Evolutionary conservation across 345 rosid genomes (phyloP).

Genomic region (Alliaria petiolata): DNA sequence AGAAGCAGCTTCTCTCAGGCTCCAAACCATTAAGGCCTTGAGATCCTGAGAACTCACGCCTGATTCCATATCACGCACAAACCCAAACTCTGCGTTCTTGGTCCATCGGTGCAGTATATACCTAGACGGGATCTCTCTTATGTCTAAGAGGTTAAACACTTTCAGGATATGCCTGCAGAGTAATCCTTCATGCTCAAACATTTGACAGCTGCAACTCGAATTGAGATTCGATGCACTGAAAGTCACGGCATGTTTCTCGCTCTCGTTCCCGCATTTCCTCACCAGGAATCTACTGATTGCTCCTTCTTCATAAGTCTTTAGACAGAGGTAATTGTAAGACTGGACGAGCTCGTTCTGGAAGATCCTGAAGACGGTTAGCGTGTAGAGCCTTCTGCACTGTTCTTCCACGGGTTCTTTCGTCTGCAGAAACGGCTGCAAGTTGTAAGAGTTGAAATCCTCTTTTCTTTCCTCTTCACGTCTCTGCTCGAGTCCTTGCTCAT

Average conservation of each 20-base stretch:
- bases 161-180: slow-evolving; percentile 77
- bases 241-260: slow-evolving; percentile 64
- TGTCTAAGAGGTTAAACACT: slow-evolving; percentile 63
- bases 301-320: slow-evolving; percentile 75
- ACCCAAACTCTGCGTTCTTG: slow-evolving; percentile 69
- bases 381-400: slow-evolving; percentile 76
- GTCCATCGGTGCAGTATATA: slow-evolving; percentile 87
- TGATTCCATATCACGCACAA: slow-evolving; percentile 52
- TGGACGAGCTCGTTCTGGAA: slow-evolving; percentile 80
- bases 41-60: slow-evolving; percentile 57
- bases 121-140: slow-evolving; percentile 68
- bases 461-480: slow-evolving; percentile 74
- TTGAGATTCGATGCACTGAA: slow-evolving; percentile 55
- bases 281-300: slow-evolving; percentile 62
- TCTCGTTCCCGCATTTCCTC: slow-evolving; percentile 65
- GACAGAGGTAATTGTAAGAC: slow-evolving; percentile 55
- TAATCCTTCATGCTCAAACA: slow-evolving; percentile 89
- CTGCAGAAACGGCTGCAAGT: slow-evolving; percentile 60
- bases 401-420: slow-evolving; percentile 85
- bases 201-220: slow-evolving; percentile 79
- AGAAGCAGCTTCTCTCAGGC: slow-evolving; percentile 82
- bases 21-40: slow-evolving; percentile 73
- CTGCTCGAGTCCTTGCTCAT: slow-evolving; percentile 62
- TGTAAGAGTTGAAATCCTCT: slow-evolving; percentile 75
- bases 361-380: slow-evolving; percentile 61